A percentile compares a stretch with the other conserved stretches of the same genome.
Evolutionary conservation across 2,329 filamentous ascomycete species (phyloP).

Genomic region (Graphilbum ipis-grandicollis): DNA sequence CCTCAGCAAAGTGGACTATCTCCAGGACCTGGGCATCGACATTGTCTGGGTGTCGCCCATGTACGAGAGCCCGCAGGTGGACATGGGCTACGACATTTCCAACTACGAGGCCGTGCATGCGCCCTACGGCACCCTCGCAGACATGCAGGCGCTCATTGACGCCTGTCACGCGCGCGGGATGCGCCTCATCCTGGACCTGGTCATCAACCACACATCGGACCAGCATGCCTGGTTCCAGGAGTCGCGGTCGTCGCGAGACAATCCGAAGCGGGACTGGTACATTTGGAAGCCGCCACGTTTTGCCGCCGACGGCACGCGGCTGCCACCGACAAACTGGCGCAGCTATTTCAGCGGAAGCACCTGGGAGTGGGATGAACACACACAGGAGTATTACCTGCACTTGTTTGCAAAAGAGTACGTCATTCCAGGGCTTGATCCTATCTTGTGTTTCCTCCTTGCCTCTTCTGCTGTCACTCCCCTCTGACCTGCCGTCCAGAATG

Average conservation of each 20-base stretch:
- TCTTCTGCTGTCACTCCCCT: not conserved
- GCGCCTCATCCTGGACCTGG: constrained; percentile 44
- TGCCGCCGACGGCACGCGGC: constrained; percentile 36
- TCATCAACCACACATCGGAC: constrained; percentile 62
- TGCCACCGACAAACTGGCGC: constrained; percentile 62
- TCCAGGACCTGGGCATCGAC: constrained; percentile 42
- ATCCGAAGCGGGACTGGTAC: constrained; percentile 43
- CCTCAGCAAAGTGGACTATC: constrained; percentile 45
- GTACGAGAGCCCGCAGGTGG: constrained; percentile 31
- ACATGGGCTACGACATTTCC: constrained; percentile 50
- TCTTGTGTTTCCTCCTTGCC: not conserved
- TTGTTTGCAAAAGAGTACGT: constrained; percentile 39
- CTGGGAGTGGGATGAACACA: constrained; percentile 58
- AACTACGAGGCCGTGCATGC: constrained; percentile 40
- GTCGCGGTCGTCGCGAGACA: constrained; percentile 41
- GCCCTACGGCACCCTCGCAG: constrained; percentile 43
- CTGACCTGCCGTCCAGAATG: no score
- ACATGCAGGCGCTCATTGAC: constrained; percentile 44
- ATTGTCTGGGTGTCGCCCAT: constrained; percentile 41
- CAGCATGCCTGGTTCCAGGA: constrained; percentile 57
- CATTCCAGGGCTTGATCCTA: not conserved
- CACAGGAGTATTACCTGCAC: constrained; percentile 59
- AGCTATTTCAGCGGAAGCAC: constrained; percentile 42
- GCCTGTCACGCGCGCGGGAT: constrained; percentile 45
- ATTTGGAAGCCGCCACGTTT: constrained; percentile 21